A percentile compares a stretch with the other conserved stretches of the same genome.
phyloP scores from a whole-genome alignment of 1,284 basidiomycete genomes.

The Amylostereum areolatum region DNA sequence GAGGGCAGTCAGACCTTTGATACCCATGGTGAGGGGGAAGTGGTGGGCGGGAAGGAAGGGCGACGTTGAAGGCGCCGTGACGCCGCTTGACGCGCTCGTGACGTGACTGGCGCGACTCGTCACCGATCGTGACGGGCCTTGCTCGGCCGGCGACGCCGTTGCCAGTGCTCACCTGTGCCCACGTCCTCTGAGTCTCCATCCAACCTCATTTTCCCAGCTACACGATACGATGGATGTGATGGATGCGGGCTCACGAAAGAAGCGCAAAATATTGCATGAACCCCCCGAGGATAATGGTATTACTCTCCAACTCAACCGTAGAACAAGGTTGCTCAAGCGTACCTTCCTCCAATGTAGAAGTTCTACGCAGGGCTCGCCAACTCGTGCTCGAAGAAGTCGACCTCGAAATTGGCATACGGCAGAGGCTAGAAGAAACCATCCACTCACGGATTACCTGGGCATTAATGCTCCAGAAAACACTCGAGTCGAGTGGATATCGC shows the following conservation, averaged over 20 bases:
- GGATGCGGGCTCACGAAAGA: no score
- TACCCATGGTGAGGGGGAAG: conserved; percentile 54
- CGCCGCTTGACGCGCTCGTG: no score
- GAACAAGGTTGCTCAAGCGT: background rate
- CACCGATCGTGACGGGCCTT: no score
- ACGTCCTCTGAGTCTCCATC: no score
- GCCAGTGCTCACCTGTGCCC: no score
- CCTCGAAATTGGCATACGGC: conserved; percentile 56
- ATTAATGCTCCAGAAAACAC: conserved; percentile 44
- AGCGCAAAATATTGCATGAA: background rate
- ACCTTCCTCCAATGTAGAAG: background rate
- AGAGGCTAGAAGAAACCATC: conserved; percentile 48
- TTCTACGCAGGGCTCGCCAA: conserved; percentile 12
- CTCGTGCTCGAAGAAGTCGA: conserved; percentile 46
- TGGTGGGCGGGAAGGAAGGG: background rate
- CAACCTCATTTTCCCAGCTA: no score
- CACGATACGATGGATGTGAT: no score
- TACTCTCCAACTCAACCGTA: background rate
- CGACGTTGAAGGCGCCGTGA: no score
- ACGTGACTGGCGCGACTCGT: no score
- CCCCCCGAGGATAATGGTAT: background rate
- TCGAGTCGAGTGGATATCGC: conserved; percentile 34
- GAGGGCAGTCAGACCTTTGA: conserved; percentile 89
- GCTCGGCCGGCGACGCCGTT: no score
- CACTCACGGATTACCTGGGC: conserved; percentile 67